Base-by-base conservation (phyloP, 2,329 filamentous ascomycete genomes). In the Plectosphaerella plurivora region DNA sequence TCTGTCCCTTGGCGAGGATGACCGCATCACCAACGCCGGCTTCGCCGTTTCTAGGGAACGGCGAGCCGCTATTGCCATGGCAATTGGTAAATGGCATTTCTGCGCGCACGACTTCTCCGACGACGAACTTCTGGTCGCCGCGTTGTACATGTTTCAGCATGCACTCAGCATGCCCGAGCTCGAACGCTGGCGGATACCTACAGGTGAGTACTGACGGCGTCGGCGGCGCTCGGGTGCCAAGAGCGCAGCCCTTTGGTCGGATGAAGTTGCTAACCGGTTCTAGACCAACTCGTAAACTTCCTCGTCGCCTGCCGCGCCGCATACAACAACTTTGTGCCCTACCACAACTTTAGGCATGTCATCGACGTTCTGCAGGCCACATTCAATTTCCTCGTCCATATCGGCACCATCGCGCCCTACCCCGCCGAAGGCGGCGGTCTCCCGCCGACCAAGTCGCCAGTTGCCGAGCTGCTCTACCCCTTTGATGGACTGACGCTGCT, bases 261-360 rank as follows among this genome's bases (percentile, higher is more conserved):
- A 33, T 33, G 28, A 22, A 22, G 5, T 41, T 5, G 61, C 75
- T 81, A 66, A 80, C 70, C 62, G 54, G 57, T 54, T 12, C 50
- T 58, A 89, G 91, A 89, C 61, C 87, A 95, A 67, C 77, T 99
- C 25, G 87, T 88, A 58, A 86, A 83, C 51, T 97, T 96, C 64
- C 77, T 97, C 55, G 81, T 96, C 57, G 91, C 92, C 50, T 94
- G 91, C 64, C 87, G 93, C 56, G 86, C 88, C 47, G 90, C 94
- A n/a, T 99, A 99, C 73, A 97, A 97, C 68, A 88, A 84, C 53
- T 96, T 96, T 68, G 91, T 97, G 36, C 89, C 93, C 20, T 99
- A 97, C 65, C 94, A 99, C 75, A 99, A 99, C 71, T 99, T 97
- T 68, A 88, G 93, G 51, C 94, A 99, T 70, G 94, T 96, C 20